Percentiles rank a stretch among this genome's conserved stretches.
phyloP scores from a whole-genome alignment of 2,329 filamentous ascomycete genomes.

The Aspergillus novoparasiticus region DNA sequence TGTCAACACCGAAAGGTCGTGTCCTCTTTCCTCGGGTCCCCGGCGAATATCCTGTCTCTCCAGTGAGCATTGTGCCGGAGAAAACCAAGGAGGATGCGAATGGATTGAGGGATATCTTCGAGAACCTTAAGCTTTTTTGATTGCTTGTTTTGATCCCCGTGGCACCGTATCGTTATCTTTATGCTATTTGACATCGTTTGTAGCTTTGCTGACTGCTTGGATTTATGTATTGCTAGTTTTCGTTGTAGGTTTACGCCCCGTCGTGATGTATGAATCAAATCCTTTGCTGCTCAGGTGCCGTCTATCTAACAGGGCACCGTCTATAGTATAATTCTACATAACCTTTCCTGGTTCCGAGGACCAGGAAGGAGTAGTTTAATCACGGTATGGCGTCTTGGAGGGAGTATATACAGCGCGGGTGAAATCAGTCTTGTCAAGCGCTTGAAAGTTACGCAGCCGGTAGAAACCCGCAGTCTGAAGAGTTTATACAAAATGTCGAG shows the following conservation, averaged over 20 bases:
- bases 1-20: background rate
- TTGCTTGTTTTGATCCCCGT: background rate
- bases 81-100: background rate
- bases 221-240: background rate
- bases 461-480: too few species aligned
- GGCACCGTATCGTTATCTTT: background rate
- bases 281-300: background rate
- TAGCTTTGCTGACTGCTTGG: background rate
- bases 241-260: background rate
- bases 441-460: too few species aligned
- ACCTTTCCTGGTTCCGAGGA: background rate
- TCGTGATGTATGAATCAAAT: background rate
- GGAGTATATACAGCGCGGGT: background rate
- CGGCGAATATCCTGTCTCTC: background rate
- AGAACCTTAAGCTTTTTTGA: background rate
- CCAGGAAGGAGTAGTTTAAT: background rate
- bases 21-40: background rate
- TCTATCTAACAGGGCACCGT: background rate
- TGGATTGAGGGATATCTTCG: background rate
- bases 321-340: background rate
- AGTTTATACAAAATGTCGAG: too few species aligned
- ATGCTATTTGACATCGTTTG: background rate
- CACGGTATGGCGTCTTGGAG: background rate
- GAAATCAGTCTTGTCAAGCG: background rate
- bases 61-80: background rate